Conservation (phyloP, 768 basidiomycete genomes). For the Panaeolus cyanescens region DNA sequence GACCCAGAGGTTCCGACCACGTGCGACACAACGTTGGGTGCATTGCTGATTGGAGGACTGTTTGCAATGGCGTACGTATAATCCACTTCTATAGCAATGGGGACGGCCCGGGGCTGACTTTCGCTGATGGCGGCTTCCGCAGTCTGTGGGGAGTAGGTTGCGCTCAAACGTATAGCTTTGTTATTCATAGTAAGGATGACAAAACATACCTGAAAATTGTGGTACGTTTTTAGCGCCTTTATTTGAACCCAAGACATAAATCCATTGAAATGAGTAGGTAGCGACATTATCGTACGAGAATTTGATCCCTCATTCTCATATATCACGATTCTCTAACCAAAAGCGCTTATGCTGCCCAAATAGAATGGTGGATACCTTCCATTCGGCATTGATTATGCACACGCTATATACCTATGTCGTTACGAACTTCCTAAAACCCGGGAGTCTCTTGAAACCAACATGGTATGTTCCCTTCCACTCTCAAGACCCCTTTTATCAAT, state of each 20-base stretch:
- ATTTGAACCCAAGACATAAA: no score
- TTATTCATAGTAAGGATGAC: constrained; percentile 8
- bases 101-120: neutral
- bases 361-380: constrained; percentile 58
- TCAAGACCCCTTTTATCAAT: neutral
- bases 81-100: no score
- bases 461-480: constrained; percentile 39
- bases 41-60: constrained; percentile 55
- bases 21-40: constrained; percentile 54
- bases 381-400: constrained; percentile 52
- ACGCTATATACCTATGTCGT: constrained; percentile 62
- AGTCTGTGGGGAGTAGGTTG: neutral
- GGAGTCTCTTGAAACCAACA: constrained; percentile 42
- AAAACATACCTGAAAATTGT: constrained; percentile 31
- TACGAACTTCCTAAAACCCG: constrained; percentile 49
- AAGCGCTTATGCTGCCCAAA: no score
- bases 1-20: neutral
- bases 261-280: no score
- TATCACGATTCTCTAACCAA: no score
- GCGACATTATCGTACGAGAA: no score
- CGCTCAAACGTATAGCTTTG: neutral
- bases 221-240: constrained; percentile 25
- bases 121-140: neutral
- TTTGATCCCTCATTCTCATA: no score
- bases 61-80: constrained; percentile 49